A percentile compares a stretch with the other conserved stretches of the same genome.
phyloP scores from a whole-genome alignment of 2,329 filamentous ascomycete genomes.

The Hymenoscyphus linearis region DNA sequence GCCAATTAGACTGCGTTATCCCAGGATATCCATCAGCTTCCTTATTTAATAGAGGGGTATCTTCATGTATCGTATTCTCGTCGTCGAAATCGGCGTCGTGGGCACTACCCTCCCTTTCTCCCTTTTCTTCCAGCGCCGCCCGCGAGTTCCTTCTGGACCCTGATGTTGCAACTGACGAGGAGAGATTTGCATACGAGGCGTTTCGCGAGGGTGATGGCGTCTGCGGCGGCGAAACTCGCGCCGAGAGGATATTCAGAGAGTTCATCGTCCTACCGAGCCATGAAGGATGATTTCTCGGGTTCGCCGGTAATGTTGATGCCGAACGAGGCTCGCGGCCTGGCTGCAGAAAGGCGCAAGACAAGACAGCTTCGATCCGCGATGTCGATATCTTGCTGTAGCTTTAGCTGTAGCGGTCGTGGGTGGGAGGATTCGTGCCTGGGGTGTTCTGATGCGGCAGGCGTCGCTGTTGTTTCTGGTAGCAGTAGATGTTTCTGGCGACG shows the following conservation, averaged over 20 bases:
- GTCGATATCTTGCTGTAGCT: not conserved
- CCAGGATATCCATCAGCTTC: slow-evolving; percentile 35
- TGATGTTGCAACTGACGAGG: slow-evolving; percentile 20
- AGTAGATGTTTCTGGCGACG: not conserved
- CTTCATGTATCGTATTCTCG: slow-evolving; percentile 49
- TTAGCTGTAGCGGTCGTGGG: not conserved
- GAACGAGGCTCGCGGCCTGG: not conserved
- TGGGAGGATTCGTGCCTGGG: not conserved
- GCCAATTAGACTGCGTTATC: slow-evolving; percentile 41
- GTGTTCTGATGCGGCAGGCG: not conserved
- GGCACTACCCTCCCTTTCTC: slow-evolving; percentile 33
- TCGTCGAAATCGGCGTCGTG: slow-evolving; percentile 32
- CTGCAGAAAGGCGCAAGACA: not conserved
- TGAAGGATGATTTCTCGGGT: slow-evolving; percentile 22
- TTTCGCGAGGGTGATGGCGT: slow-evolving; percentile 53
- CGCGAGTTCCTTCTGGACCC: slow-evolving; percentile 30
- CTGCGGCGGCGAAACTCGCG: slow-evolving; percentile 64
- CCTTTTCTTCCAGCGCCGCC: slow-evolving; percentile 37
- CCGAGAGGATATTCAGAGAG: slow-evolving; percentile 89
- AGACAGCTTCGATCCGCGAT: not conserved
- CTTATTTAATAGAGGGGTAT: slow-evolving; percentile 56
- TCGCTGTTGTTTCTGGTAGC: not conserved
- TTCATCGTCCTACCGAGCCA: slow-evolving; percentile 75
- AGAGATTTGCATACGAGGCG: slow-evolving; percentile 49
- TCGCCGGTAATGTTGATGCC: not conserved